phyloP scores from a whole-genome alignment of 352 stramenopile genomes.

The Globisporangium nagaii region DNA sequence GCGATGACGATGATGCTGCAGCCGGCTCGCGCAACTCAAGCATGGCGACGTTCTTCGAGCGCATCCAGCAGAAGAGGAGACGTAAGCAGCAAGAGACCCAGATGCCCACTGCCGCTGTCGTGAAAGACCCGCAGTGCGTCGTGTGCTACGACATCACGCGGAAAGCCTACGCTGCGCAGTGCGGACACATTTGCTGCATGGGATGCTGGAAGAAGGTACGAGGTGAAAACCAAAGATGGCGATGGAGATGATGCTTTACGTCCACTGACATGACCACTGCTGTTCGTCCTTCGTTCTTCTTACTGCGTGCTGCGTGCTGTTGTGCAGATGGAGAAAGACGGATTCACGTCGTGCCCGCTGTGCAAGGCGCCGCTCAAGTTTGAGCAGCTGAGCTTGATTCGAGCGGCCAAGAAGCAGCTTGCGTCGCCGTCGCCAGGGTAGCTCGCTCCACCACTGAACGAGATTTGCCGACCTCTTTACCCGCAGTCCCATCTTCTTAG shows the following conservation, averaged over 20 bases:
- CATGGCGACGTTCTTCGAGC: conserved; percentile 56
- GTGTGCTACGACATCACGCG: conserved; percentile 81
- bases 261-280: neutral
- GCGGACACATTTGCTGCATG: conserved; percentile 81
- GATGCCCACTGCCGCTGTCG: conserved; percentile 33
- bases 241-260: neutral
- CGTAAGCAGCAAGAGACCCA: conserved; percentile 29
- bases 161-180: conserved; percentile 73
- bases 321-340: conserved; percentile 62
- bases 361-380: conserved; percentile 74
- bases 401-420: conserved; percentile 36
- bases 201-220: conserved; percentile 81
- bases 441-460: neutral
- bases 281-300: neutral
- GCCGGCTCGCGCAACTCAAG: conserved; percentile 1
- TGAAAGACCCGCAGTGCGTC: conserved; percentile 77
- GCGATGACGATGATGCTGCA: neutral
- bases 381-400: conserved; percentile 66
- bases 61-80: conserved; percentile 59
- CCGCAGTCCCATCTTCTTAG: neutral
- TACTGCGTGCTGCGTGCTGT: too few relatives aligned
- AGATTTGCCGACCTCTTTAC: neutral
- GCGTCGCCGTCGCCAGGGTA: neutral
- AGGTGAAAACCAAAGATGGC: neutral
- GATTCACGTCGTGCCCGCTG: conserved; percentile 65